Percentiles rank a stretch among this genome's conserved stretches.
Conservation (phyloP, 257 asterid genomes). For the Parsonsia alboflavescens region DNA sequence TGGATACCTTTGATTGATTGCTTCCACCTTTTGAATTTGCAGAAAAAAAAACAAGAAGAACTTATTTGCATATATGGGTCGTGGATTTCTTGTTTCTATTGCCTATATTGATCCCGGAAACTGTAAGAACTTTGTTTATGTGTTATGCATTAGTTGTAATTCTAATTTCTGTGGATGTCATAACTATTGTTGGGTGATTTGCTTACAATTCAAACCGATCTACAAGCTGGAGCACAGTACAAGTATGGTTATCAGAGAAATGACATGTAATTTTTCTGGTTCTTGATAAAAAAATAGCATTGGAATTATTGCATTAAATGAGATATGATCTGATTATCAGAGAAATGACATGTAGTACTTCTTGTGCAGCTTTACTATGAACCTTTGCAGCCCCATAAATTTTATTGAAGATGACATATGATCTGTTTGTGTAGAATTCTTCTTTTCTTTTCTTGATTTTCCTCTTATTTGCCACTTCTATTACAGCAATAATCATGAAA, state of each 20-base stretch:
- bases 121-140: slow-evolving; percentile 42
- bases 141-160: not conserved
- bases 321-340: too few species aligned
- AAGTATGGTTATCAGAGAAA: slow-evolving; percentile 48
- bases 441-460: not conserved
- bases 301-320: not conserved
- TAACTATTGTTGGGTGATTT: slow-evolving; percentile 7
- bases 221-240: slow-evolving; percentile 89
- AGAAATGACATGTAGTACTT: too few species aligned
- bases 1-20: not conserved
- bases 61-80: slow-evolving; percentile 79
- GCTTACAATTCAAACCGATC: slow-evolving; percentile 79
- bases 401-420: not conserved
- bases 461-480: not conserved
- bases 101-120: slow-evolving; percentile 99
- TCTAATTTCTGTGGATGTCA: not conserved
- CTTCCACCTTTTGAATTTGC: slow-evolving; percentile 15
- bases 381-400: not conserved
- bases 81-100: slow-evolving; percentile 96
- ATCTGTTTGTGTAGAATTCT: not conserved
- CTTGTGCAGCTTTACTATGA: not conserved
- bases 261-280: not conserved
- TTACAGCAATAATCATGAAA: too few species aligned
- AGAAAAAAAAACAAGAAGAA: slow-evolving; percentile 92
- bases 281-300: not conserved